A percentile compares a stretch with the other conserved stretches of the same genome.
Conservation (phyloP, 305 asterid species). For the Caryopteris hybrid region DNA sequence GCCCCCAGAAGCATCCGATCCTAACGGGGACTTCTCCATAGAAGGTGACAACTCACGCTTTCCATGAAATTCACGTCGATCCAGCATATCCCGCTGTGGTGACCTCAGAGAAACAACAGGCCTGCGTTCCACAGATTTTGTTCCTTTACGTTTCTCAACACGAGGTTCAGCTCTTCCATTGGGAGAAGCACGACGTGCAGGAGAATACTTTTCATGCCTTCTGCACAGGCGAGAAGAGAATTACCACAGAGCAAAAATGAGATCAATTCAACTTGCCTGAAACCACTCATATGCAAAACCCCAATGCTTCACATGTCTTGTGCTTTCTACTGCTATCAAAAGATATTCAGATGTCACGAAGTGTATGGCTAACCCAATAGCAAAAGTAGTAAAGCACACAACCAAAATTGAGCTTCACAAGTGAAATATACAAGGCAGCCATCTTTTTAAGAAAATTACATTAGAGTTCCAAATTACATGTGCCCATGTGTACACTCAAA, state of each 20-base stretch:
- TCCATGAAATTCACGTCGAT: slow-evolving; percentile 35
- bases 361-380: too few species aligned
- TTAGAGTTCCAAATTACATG: neutral
- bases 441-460: neutral
- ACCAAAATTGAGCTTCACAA: neutral
- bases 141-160: slow-evolving; percentile 26
- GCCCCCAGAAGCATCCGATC: slow-evolving; percentile 44
- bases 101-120: slow-evolving; percentile 50
- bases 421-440: neutral
- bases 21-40: slow-evolving; percentile 29
- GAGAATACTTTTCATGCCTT: slow-evolving; percentile 42
- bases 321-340: slow-evolving; percentile 11
- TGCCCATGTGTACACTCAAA: neutral
- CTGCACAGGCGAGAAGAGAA: slow-evolving; percentile 26
- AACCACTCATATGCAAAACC: slow-evolving; percentile 9
- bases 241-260: neutral
- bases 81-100: slow-evolving; percentile 51
- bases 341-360: slow-evolving; percentile 12
- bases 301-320: neutral
- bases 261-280: slow-evolving; percentile 9
- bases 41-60: slow-evolving; percentile 36
- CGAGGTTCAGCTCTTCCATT: slow-evolving; percentile 30
- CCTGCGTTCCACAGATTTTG: slow-evolving; percentile 31
- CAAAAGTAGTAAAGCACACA: neutral
- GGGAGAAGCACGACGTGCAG: slow-evolving; percentile 48